phyloP scores from a whole-genome alignment of 2,329 filamentous ascomycete genomes.

The Cryphonectria parasitica region DNA sequence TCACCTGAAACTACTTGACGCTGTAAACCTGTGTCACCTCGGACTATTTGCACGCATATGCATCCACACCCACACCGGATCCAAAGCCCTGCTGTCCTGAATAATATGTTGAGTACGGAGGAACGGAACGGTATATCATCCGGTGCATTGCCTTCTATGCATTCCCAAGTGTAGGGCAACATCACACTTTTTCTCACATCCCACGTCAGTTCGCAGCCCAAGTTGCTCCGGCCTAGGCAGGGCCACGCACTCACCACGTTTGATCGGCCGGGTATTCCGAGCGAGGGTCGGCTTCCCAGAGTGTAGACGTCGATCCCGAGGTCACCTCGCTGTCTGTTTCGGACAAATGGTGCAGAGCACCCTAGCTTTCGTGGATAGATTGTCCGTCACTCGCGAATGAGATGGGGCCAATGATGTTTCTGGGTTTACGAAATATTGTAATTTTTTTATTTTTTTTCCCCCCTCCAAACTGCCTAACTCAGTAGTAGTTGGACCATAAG shows the following conservation, averaged over 20 bases:
- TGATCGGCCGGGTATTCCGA: neutral
- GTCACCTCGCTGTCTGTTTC: neutral
- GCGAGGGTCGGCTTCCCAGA: neutral
- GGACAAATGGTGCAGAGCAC: neutral
- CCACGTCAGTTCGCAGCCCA: no score
- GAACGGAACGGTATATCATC: neutral
- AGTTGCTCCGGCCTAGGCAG: no score
- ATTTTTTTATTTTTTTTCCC: neutral
- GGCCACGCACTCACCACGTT: neutral
- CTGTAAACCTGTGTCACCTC: neutral
- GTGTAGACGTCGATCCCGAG: neutral
- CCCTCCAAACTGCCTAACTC: neutral
- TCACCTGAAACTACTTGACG: neutral
- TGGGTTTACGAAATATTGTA: neutral
- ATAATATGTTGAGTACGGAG: neutral
- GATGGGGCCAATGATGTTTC: neutral
- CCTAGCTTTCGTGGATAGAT: neutral
- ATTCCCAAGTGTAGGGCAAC: neutral
- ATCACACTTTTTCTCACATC: no score
- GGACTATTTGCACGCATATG: neutral
- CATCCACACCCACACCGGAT: neutral
- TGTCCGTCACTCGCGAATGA: neutral
- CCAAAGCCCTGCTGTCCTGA: neutral
- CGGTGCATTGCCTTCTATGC: neutral
- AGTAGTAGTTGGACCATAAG: neutral